These are phyloP conservation scores for Phialophora expanda DNA, from an alignment of 2,329 filamentous ascomycete genomes.

Conservation along the genomic window DNA sequence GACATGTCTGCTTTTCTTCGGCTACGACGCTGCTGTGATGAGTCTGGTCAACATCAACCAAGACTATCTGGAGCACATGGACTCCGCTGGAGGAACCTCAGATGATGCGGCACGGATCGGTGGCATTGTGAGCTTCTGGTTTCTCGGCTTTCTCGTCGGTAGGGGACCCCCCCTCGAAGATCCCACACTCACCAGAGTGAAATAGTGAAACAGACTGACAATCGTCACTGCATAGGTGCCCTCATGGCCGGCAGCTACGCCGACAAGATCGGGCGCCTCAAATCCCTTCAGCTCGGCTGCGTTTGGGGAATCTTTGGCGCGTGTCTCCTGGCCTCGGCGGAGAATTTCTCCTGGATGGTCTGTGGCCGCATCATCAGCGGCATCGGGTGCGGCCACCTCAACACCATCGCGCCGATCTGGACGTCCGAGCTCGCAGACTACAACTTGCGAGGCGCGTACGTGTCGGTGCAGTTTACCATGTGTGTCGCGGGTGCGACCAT, in stretches of 20 bases:
- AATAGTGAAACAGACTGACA: slow-evolving; percentile 3
- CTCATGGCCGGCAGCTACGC: slow-evolving; percentile 40
- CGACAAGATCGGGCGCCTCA: slow-evolving; percentile 41
- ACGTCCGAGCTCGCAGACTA: slow-evolving; percentile 41
- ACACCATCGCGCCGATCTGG: slow-evolving; percentile 41
- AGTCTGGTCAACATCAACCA: slow-evolving; percentile 41
- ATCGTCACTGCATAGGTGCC: slow-evolving; percentile 35
- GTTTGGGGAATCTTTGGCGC: slow-evolving; percentile 41
- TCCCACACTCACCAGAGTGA: slow-evolving; percentile 4
- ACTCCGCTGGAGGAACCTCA: slow-evolving; percentile 31
- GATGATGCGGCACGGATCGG: slow-evolving; percentile 40
- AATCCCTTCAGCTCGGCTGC: slow-evolving; percentile 40
- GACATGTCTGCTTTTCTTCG: slow-evolving; percentile 11
- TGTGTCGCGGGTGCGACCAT: slow-evolving; percentile 17
- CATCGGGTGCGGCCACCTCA: slow-evolving; percentile 42
- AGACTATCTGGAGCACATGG: slow-evolving; percentile 40
- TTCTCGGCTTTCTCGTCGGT: slow-evolving; percentile 37
- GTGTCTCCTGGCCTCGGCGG: slow-evolving; percentile 36
- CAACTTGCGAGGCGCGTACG: slow-evolving; percentile 40
- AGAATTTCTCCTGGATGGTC: slow-evolving; percentile 41
- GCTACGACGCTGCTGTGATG: slow-evolving; percentile 40
- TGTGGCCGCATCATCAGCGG: slow-evolving; percentile 40
- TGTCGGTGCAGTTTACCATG: slow-evolving; percentile 41
- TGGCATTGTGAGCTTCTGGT: slow-evolving; percentile 42
- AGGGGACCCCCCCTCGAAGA: not conserved